Conservation (phyloP, 108 stramenopile genomes). For the Bacterosira constricta region DNA sequence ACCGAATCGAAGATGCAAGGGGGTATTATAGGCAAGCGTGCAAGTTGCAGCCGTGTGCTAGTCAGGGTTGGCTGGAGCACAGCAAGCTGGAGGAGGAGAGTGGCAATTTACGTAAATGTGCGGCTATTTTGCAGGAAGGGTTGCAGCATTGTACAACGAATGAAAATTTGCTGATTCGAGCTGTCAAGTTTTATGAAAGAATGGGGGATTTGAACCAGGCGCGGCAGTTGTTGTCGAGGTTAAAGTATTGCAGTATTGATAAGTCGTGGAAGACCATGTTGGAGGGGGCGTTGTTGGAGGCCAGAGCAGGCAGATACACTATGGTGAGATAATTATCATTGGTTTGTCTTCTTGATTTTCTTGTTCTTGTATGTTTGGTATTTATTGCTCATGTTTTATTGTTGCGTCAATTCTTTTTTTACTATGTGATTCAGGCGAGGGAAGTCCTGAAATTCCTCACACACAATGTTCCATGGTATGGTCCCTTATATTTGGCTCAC, state of each 20-base stretch:
- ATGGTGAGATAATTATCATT: slow-evolving; percentile 79
- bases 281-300: slow-evolving; percentile 96
- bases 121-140: slow-evolving; percentile 75
- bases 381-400: neutral
- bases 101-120: slow-evolving; percentile 73
- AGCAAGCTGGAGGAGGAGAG: slow-evolving; percentile 97
- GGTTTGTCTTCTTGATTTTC: slow-evolving; percentile 6
- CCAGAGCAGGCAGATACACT: slow-evolving; percentile 85
- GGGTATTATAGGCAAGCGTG: slow-evolving; percentile 85
- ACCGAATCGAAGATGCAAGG: slow-evolving; percentile 74
- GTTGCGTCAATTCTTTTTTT: neutral
- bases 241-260: slow-evolving; percentile 89
- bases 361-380: too few relatives aligned
- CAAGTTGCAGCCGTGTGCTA: slow-evolving; percentile 80
- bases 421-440: slow-evolving; percentile 11
- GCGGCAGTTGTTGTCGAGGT: slow-evolving; percentile 79
- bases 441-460: slow-evolving; percentile 87
- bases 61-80: slow-evolving; percentile 95
- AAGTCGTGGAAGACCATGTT: slow-evolving; percentile 95
- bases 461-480: slow-evolving; percentile 96
- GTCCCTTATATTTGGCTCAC: slow-evolving; percentile 95
- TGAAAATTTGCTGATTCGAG: slow-evolving; percentile 84
- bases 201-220: slow-evolving; percentile 73
- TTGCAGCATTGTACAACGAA: slow-evolving; percentile 79
- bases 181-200: slow-evolving; percentile 93